Evolutionary conservation across 1,284 basidiomycete species (phyloP).

Genomic region (Cutaneotrichosporon cavernicola): DNA sequence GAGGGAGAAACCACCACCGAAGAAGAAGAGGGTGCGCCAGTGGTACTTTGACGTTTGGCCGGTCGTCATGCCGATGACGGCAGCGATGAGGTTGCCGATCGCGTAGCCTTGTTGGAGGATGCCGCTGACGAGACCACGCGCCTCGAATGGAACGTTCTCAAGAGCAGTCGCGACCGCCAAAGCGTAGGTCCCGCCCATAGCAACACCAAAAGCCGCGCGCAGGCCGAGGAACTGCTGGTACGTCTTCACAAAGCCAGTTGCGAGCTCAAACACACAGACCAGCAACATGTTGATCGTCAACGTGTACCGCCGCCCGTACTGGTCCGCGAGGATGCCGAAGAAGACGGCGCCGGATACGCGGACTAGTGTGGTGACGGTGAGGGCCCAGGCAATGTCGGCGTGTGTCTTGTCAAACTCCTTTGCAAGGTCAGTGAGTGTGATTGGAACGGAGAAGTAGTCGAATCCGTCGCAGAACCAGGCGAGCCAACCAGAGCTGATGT

Average conservation of each 20-base stretch:
- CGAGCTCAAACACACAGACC: slow-evolving; percentile 74
- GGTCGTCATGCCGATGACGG: slow-evolving; percentile 63
- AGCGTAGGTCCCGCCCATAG: slow-evolving; percentile 67
- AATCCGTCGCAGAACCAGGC: slow-evolving; percentile 58
- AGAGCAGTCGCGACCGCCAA: slow-evolving; percentile 58
- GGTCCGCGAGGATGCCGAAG: slow-evolving; percentile 73
- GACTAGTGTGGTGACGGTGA: slow-evolving; percentile 90
- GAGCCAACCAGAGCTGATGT: slow-evolving; percentile 57
- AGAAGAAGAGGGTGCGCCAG: slow-evolving; percentile 56
- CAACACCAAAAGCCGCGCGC: slow-evolving; percentile 72
- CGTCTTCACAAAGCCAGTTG: slow-evolving; percentile 57
- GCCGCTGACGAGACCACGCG: slow-evolving; percentile 81
- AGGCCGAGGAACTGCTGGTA: slow-evolving; percentile 57
- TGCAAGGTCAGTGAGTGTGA: slow-evolving; percentile 58
- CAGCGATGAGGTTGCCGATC: slow-evolving; percentile 57
- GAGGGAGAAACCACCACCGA: slow-evolving; percentile 64
- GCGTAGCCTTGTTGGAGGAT: slow-evolving; percentile 78
- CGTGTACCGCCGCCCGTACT: slow-evolving; percentile 92
- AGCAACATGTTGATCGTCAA: slow-evolving; percentile 72
- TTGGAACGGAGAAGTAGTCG: slow-evolving; percentile 29
- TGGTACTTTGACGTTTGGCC: slow-evolving; percentile 39
- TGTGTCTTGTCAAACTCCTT: slow-evolving; percentile 42
- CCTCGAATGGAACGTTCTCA: slow-evolving; percentile 81
- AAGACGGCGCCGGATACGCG: slow-evolving; percentile 81
- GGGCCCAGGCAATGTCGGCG: slow-evolving; percentile 61